Percentiles rank a stretch among this genome's conserved stretches.
Evolutionary conservation across 805 yeast species (phyloP).

Genomic region (Starmerella asiatica): DNA sequence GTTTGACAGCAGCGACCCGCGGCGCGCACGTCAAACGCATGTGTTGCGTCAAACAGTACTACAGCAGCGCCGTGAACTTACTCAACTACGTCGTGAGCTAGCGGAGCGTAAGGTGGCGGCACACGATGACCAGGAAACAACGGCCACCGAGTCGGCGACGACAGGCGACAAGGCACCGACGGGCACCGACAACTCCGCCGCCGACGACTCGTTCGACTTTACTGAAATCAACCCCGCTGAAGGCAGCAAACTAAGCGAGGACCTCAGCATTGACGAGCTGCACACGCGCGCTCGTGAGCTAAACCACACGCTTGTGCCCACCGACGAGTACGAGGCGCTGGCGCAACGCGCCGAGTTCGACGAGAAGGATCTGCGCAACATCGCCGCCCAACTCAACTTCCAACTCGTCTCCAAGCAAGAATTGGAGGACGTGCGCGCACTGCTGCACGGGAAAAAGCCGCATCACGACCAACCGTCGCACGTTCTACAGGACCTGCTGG

Average conservation of each 20-base stretch:
- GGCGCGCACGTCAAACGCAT: not conserved
- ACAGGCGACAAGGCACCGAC: not conserved
- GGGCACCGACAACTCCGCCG: not conserved
- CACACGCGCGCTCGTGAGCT: slow-evolving; percentile 4
- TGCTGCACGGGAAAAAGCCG: slow-evolving; percentile 1
- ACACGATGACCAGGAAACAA: too few species aligned
- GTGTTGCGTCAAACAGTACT: not conserved
- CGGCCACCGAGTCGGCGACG: not conserved
- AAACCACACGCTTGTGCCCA: slow-evolving; percentile 6
- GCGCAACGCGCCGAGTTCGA: not conserved
- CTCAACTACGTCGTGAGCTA: not conserved
- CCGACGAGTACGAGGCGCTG: slow-evolving; percentile 5
- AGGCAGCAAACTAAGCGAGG: slow-evolving; percentile 3
- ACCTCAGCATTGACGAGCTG: not conserved
- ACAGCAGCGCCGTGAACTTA: not conserved
- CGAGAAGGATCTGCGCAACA: slow-evolving; percentile 1
- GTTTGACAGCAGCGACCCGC: not conserved
- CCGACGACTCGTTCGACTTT: not conserved
- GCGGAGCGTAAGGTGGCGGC: not conserved
- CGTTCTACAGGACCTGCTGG: not conserved
- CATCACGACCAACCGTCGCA: not conserved
- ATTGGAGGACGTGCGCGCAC: slow-evolving; percentile 1
- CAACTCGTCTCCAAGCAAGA: slow-evolving; percentile 4
- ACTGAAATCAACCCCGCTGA: not conserved
- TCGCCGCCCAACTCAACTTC: slow-evolving; percentile 1